Evolutionary conservation across 192 early-diverging fungal species (phyloP).

Genomic region (Geranomyces michiganensis): DNA sequence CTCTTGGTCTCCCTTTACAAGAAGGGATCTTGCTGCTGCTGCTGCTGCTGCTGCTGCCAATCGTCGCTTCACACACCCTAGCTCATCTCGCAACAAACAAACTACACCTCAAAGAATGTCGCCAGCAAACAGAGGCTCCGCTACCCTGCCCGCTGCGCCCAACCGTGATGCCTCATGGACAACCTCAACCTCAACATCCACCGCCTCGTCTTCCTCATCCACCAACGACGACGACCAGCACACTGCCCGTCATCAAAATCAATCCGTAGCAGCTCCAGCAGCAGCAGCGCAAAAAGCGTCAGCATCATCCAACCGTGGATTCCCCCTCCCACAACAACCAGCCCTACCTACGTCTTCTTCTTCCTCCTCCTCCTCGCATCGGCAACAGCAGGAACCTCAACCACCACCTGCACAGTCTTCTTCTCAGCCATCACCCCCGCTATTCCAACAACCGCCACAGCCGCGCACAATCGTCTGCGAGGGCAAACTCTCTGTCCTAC

Average conservation of each 20-base stretch:
- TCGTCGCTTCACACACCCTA: too few relatives aligned
- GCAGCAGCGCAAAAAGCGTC: too few relatives aligned
- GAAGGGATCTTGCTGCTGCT: not conserved
- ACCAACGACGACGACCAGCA: too few relatives aligned
- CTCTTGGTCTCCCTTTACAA: too few relatives aligned
- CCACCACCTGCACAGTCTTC: not conserved
- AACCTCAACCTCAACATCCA: not conserved
- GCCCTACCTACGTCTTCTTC: too few relatives aligned
- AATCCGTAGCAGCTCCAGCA: too few relatives aligned
- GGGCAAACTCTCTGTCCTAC: slow-evolving; percentile 26
- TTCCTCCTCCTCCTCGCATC: too few relatives aligned
- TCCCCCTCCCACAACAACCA: too few relatives aligned
- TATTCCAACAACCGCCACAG: slow-evolving; percentile 1
- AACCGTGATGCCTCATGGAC: slow-evolving; percentile 5
- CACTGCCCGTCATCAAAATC: too few relatives aligned
- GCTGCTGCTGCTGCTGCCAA: too few relatives aligned
- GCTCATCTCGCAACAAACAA: not conserved
- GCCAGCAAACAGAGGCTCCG: not conserved
- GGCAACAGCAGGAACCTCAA: not conserved
- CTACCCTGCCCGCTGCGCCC: not conserved
- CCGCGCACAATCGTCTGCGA: slow-evolving; percentile 29
- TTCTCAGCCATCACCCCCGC: not conserved
- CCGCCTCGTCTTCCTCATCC: not conserved
- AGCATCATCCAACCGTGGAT: too few relatives aligned
- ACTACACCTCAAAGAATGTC: too few relatives aligned